phyloP scores from a whole-genome alignment of 2,329 filamentous ascomycete species.

The Verticillium isaacii region DNA sequence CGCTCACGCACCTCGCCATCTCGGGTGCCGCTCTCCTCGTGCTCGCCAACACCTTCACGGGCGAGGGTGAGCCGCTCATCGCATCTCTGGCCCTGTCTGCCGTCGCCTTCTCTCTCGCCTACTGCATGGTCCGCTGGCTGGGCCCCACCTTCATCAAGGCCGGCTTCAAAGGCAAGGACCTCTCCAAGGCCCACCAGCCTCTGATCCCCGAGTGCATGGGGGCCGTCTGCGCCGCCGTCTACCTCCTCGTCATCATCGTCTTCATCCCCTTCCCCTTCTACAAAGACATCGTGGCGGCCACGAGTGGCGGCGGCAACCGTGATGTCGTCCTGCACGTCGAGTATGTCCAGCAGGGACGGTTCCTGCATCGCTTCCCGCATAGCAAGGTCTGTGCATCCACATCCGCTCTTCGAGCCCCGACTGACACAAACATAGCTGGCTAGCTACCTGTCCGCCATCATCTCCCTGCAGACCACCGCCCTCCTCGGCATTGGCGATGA shows the following conservation, averaged over 20 bases:
- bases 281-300: constrained; percentile 94
- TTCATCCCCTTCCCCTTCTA: constrained; percentile 98
- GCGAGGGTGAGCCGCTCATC: constrained; percentile 82
- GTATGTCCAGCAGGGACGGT: constrained; percentile 74
- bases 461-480: constrained; percentile 85
- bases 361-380: constrained; percentile 89
- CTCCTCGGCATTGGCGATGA: constrained; percentile 93
- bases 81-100: constrained; percentile 84
- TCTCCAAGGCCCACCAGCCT: constrained; percentile 64
- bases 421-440: constrained; percentile 58
- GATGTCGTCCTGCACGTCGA: constrained; percentile 74
- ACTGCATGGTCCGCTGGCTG: constrained; percentile 88
- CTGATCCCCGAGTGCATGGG: constrained; percentile 97
- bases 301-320: constrained; percentile 86
- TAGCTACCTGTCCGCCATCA: constrained; percentile 88
- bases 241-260: constrained; percentile 79
- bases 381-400: constrained; percentile 61
- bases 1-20: constrained; percentile 55
- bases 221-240: constrained; percentile 85
- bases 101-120: constrained; percentile 76
- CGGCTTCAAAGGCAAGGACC: constrained; percentile 83
- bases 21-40: constrained; percentile 66
- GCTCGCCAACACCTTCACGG: constrained; percentile 75
- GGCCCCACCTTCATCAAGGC: constrained; percentile 83
- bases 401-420: background rate